phyloP scores from a whole-genome alignment of 2,329 filamentous ascomycete species.

The Arthroderma sp. region DNA sequence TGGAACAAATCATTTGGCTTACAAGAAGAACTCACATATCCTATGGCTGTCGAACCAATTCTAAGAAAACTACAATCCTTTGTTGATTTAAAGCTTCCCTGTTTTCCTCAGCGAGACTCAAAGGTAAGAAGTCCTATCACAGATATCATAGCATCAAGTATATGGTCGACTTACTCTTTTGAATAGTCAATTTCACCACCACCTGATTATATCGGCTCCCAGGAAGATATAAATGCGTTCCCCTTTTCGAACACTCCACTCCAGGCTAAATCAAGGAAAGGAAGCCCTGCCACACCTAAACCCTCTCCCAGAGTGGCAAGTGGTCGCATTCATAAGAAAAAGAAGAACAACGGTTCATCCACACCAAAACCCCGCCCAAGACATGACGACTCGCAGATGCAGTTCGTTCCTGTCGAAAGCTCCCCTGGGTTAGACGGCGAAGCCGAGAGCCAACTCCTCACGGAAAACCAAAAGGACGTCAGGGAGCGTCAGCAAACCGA shows the following conservation, averaged over 20 bases:
- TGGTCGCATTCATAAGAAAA: conserved; percentile 1
- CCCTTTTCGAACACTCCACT: not conserved
- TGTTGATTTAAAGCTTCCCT: conserved; percentile 39
- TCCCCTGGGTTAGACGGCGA: conserved; percentile 37
- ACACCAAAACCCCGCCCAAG: conserved; percentile 44
- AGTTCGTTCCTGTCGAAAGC: conserved; percentile 57
- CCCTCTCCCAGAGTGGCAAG: not conserved
- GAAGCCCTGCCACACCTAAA: not conserved
- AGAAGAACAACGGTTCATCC: conserved; percentile 13
- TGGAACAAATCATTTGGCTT: conserved; percentile 63
- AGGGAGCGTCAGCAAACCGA: conserved; percentile 55
- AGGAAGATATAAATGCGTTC: conserved; percentile 29
- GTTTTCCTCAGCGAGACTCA: conserved; percentile 27
- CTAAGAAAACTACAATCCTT: conserved; percentile 48
- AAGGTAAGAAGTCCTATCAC: conserved; percentile 15
- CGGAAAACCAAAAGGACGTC: conserved; percentile 67
- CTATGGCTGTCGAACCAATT: conserved; percentile 47
- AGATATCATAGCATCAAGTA: too few species aligned
- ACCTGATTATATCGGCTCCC: conserved; percentile 35
- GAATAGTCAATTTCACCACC: conserved; percentile 9
- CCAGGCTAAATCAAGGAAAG: too few species aligned
- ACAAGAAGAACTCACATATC: conserved; percentile 48
- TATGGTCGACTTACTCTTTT: conserved; percentile 4
- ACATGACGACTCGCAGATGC: conserved; percentile 71
- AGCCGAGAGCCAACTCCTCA: conserved; percentile 58